Conservation (phyloP, 768 basidiomycete species). For the Mycena floridula region DNA sequence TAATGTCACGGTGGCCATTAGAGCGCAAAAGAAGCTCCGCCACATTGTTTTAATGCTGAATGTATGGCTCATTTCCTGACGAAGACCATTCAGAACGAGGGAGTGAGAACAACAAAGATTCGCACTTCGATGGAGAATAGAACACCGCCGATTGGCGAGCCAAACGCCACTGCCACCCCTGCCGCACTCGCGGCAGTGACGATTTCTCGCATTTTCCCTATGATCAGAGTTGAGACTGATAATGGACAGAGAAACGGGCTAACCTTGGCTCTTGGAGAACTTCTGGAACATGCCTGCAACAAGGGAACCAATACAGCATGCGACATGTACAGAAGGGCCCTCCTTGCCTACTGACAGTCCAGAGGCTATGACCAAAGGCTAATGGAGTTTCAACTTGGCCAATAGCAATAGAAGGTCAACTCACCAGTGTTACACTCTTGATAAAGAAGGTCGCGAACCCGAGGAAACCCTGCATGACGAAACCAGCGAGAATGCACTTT, state of each 20-base stretch:
- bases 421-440: constrained; percentile 88
- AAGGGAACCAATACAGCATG: constrained; percentile 87
- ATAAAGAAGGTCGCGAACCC: constrained; percentile 87
- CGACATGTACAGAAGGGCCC: constrained; percentile 96
- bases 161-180: constrained; percentile 97
- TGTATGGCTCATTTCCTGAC: constrained; percentile 94
- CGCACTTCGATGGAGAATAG: constrained; percentile 92
- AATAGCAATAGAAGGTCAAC: constrained; percentile 18
- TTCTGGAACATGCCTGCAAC: constrained; percentile 80
- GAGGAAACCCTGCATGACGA: constrained; percentile 94
- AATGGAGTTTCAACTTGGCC: constrained; percentile 8
- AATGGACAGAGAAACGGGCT: constrained; percentile 15
- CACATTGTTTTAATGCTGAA: constrained; percentile 99
- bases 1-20: constrained; percentile 93
- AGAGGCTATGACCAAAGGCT: constrained; percentile 97
- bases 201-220: constrained; percentile 84
- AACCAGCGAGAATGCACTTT: constrained; percentile 95
- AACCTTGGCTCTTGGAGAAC: constrained; percentile 87
- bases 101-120: constrained; percentile 3
- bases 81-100: background rate
- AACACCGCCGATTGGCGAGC: constrained; percentile 96
- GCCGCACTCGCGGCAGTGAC: constrained; percentile 95
- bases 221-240: constrained; percentile 11
- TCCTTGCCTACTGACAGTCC: constrained; percentile 97
- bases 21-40: constrained; percentile 94